Percentiles rank a stretch among this genome's conserved stretches.
These are phyloP conservation scores for Elsinoe batatas DNA, from an alignment of 2,329 filamentous ascomycete genomes.

Conservation along the genomic window DNA sequence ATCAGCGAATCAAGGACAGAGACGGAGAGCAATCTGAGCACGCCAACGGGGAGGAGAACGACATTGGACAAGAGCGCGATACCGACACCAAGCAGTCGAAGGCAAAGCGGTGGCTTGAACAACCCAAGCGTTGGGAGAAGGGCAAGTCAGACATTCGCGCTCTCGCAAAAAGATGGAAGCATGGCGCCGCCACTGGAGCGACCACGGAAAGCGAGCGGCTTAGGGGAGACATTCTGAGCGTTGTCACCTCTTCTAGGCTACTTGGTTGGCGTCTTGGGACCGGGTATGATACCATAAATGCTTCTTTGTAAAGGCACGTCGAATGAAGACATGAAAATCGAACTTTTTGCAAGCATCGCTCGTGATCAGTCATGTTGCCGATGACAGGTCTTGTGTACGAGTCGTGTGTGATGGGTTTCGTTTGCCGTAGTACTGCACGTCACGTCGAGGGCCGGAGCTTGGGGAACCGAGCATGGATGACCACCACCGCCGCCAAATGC, in stretches of 20 bases:
- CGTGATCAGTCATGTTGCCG: background rate
- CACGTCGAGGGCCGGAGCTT: background rate
- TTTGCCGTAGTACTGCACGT: background rate
- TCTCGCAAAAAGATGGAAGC: conserved; percentile 12
- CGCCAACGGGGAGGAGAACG: conserved; percentile 33
- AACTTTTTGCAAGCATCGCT: background rate
- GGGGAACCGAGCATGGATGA: background rate
- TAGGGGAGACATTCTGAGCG: conserved; percentile 26
- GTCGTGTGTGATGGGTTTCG: background rate
- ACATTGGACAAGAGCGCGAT: conserved; percentile 40
- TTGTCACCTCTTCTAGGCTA: background rate
- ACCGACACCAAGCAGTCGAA: conserved; percentile 41
- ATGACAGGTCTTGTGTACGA: background rate
- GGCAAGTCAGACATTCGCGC: conserved; percentile 13
- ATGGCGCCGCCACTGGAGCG: conserved; percentile 14
- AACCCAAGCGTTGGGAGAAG: conserved; percentile 11
- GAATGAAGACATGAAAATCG: conserved; percentile 3
- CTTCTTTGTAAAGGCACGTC: background rate
- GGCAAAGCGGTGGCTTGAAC: conserved; percentile 36
- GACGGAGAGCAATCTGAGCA: conserved; percentile 24
- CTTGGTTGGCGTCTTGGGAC: conserved; percentile 1
- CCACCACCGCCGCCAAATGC: background rate
- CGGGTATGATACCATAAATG: conserved; percentile 8
- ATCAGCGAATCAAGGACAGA: conserved; percentile 19
- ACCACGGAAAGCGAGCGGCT: conserved; percentile 21